Percentiles rank a stretch among this genome's conserved stretches.
Conservation (phyloP, 2,329 filamentous ascomycete genomes). For the Didymella arachidicola region DNA sequence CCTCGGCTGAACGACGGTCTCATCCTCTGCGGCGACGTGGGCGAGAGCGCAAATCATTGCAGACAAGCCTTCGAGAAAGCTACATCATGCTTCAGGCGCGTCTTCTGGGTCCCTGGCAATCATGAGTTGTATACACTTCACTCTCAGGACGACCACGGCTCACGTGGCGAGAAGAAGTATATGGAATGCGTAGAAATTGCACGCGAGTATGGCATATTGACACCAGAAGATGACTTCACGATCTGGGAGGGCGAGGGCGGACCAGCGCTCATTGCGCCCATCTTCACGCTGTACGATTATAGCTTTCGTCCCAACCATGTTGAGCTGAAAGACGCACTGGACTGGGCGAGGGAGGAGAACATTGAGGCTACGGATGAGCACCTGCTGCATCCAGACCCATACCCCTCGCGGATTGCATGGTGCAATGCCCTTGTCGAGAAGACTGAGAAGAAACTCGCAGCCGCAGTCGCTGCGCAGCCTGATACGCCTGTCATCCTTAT, state of each 20-base stretch:
- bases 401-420: conserved; percentile 55
- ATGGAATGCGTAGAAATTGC: conserved; percentile 62
- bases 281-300: conserved; percentile 69
- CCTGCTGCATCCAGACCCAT: conserved; percentile 56
- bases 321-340: conserved; percentile 56
- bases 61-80: conserved; percentile 49
- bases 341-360: conserved; percentile 56
- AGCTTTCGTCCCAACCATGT: conserved; percentile 62
- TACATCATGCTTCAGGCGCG: conserved; percentile 54
- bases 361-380: conserved; percentile 58
- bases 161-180: conserved; percentile 63
- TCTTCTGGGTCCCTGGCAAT: conserved; percentile 66
- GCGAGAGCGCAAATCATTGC: conserved; percentile 47
- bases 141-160: conserved; percentile 46
- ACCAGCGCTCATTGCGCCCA: conserved; percentile 60
- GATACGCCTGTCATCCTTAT: conserved; percentile 52
- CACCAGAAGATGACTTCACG: conserved; percentile 64
- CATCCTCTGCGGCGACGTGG: conserved; percentile 56
- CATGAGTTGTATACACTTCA: conserved; percentile 65
- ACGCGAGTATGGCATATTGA: conserved; percentile 60
- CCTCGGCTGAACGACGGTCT: conserved; percentile 54
- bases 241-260: conserved; percentile 62
- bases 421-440: conserved; percentile 53
- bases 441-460: conserved; percentile 52
- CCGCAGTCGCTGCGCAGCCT: conserved; percentile 40